Evolutionary conservation across 352 stramenopile genomes (phyloP).

Genomic region (Globisporangium cylindrosporum): DNA sequence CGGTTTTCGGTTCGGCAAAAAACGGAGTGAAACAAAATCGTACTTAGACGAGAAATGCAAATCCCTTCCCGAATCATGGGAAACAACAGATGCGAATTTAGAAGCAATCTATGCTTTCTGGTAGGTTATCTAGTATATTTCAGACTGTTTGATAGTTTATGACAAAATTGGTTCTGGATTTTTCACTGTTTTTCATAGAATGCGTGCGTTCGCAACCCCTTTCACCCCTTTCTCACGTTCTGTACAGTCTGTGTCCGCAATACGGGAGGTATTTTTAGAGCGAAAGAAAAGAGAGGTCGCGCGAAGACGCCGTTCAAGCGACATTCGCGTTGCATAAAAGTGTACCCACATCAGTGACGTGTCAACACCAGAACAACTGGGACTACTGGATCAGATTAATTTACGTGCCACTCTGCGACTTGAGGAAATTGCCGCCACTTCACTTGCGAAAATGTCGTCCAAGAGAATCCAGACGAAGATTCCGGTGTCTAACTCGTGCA

Average conservation of each 20-base stretch:
- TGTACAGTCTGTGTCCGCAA: background rate
- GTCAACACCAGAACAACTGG: background rate
- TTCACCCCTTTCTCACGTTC: background rate
- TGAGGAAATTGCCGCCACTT: background rate
- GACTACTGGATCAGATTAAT: background rate
- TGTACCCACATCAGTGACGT: conserved; percentile 3
- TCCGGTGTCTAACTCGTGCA: background rate
- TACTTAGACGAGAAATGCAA: background rate
- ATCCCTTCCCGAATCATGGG: background rate
- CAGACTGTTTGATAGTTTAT: background rate
- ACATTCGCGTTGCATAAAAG: conserved; percentile 4
- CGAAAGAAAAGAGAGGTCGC: conserved; percentile 11
- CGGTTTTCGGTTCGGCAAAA: background rate
- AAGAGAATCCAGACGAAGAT: background rate
- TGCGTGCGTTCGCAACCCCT: background rate
- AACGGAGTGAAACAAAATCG: background rate
- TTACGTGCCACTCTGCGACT: background rate
- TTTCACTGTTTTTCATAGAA: background rate
- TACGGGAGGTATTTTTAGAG: background rate
- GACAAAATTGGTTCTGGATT: background rate
- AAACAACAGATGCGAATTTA: conserved; percentile 6
- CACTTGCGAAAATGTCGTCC: background rate
- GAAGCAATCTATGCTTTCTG: background rate
- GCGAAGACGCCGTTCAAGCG: background rate
- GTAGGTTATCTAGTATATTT: background rate